Evolutionary conservation across 768 basidiomycete genomes (phyloP), one percentile per base, ranked within the genome.

Genomic region (Suillus paluster): DNA sequence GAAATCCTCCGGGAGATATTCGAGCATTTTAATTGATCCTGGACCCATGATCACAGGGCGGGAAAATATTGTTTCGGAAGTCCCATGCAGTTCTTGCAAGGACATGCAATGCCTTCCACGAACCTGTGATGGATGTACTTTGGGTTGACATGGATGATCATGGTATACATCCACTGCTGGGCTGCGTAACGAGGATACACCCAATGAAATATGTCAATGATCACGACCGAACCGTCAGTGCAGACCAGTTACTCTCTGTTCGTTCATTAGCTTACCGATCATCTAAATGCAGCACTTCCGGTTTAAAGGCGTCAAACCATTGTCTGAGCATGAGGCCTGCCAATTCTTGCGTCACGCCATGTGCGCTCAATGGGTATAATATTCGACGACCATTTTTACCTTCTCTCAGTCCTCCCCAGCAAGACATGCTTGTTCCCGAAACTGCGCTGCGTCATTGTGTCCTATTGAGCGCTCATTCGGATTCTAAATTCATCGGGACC

Each of bases 21-120:
- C 36, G 9, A 21, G 5, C 21, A 55, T 38, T 10, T 25, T 34
- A 19, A 39, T 19, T 23, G 25, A 23, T 54, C 21, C 21, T 19
- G 48, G 27, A 30, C 48, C 27, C 36, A 19, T 38, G 15, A 2
- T 17, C 15, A 4, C 9, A 36, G 23, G 21, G 9, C 19, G 21
- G 21, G 21, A 9, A 17, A 8, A 23, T n/a, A 38, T 19, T 19
- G 36, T 17, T 23, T 8, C 36, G 30, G 21, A 54, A 38, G 33
- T 38, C 50, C 15, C 9, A 56, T 7, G 52, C 58, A 52, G 58
- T 21, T 7, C 46, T 59, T 36, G 52, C 58, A 21, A 56, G 49
- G 49, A 59, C 50, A 52, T 59, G 58, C 38, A 59, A 56, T 36
- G 10, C 10, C 9, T 52, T 59, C 34, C 33, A 59, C 4, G 50